Conservation (phyloP, 768 basidiomycete species). For the Boletus vinaceobasis region DNA sequence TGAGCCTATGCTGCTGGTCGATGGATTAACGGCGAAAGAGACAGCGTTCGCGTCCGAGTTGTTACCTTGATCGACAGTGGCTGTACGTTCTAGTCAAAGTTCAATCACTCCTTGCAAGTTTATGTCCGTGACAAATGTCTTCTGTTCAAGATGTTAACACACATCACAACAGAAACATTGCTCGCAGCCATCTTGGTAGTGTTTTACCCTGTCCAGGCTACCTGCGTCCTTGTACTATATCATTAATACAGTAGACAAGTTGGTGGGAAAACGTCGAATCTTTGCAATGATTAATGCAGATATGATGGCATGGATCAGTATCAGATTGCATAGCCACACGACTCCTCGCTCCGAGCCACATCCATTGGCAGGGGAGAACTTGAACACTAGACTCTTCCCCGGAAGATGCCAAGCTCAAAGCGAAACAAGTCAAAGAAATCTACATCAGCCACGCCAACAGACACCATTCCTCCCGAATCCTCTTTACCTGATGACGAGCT, state of each 20-base stretch:
- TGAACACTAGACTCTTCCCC: too few relatives aligned
- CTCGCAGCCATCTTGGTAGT: neutral
- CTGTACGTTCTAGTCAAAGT: neutral
- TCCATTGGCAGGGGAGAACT: neutral
- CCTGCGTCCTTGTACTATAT: too few relatives aligned
- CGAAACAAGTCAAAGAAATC: constrained; percentile 54
- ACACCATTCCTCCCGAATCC: constrained; percentile 21
- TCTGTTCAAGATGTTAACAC: neutral
- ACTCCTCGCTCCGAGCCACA: neutral
- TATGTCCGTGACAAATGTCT: neutral
- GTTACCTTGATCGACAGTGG: constrained; percentile 6
- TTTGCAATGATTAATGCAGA: too few relatives aligned
- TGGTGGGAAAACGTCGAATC: too few relatives aligned
- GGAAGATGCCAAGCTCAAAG: constrained; percentile 37
- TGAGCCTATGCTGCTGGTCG: neutral
- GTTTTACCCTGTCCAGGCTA: neutral
- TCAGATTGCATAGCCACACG: constrained; percentile 13
- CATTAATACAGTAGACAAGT: too few relatives aligned
- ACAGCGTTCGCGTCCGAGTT: neutral
- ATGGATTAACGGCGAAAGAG: neutral
- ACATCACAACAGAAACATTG: neutral
- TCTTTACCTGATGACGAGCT: constrained; percentile 49
- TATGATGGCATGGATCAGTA: too few relatives aligned
- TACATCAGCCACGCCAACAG: constrained; percentile 25
- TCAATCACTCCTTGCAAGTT: neutral